Evolutionary conservation across 108 stramenopile species (phyloP), one percentile per base, ranked within the genome.

Genomic region (Cyclotella atomus): DNA sequence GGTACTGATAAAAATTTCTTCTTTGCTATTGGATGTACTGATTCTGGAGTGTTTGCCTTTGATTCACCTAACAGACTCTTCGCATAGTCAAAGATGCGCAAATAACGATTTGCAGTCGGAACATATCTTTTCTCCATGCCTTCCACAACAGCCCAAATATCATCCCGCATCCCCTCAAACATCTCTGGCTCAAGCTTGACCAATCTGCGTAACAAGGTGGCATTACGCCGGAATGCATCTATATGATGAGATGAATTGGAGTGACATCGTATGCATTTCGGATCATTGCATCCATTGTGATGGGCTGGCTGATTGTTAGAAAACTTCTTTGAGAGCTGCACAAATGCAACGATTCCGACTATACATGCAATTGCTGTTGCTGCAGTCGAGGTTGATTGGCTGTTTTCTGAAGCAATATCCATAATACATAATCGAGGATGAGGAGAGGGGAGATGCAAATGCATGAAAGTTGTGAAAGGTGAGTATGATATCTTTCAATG

Each of bases 211-310:
- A 80, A 28, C 36, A 80, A 52, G 15, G 47, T 73, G 19, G 53
- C 79, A 69, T 80, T 80, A 5, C 25, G 47, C 32, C 49, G 43
- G 43, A 80, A 73, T 8, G 62, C 36, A 21, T 68, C 25, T 4
- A 35, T 17, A 65, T 80, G 79, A 35, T 45, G 66, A 29, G 36
- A 53, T 8, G 79, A 69, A 8, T 47, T 44, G 15, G 79, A 73
- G 33, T 80, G 79, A 15, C 79, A 80, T 23, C 79, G 68, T n/a
- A 80, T 43, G 59, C 79, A 80, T 25, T 68, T 62, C 20, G 79
- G 72, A 56, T 80, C 33, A 72, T 73, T 64, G 79, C 79, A 80
- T 49, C 52, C 41, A 36, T 69, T 77, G 30, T 38, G 43, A 17
- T 28, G 4, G 29, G 38, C 56, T 57, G 12, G 15, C 64, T 70